Base-by-base conservation (phyloP, 1,284 basidiomycete species). In the Ceratobasidium sp. region DNA sequence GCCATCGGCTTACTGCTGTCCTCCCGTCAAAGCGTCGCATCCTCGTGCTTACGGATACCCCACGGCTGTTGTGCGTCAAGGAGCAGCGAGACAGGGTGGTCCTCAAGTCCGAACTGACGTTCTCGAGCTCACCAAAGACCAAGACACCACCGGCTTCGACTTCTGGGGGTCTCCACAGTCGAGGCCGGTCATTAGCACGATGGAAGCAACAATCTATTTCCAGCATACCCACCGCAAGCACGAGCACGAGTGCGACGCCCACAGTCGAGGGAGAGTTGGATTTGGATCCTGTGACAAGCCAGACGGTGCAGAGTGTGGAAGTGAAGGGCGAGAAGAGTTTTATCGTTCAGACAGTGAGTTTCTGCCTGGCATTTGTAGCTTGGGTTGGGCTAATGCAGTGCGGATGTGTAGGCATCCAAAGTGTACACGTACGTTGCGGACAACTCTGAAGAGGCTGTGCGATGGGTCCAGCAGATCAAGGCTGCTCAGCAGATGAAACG, bases 401-500 rank as follows among this genome's bases (percentile, higher is more conserved):
- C 24, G 59, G 31, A 7, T 14, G n/a, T 41, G 11, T 50, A 77
- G 76, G 24, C 33, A 9, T 57, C 63, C 19, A 76, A 77, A 54
- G 48, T 53, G 1, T 77, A 77, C 47, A 77, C 75, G 5, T 76
- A 71, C 54, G 62, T 75, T 27, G 75, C 75, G 17, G 76, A 77
- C 1, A 67, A 76, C 41, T 33, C 71, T 17, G 50, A 57, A 19
- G 54, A 67, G 24, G 72, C 76, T 1, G 29, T 33, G 0, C 51
- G 57, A 22, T 76, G 76, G 76, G 72, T 76, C 1, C 59, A 76
- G 50, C 73, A 77, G 57, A 77, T 77, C 47, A 74, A 75, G 66
- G 53, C 53, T 8, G 41, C 29, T 22, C 66, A 69, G 24, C 47
- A 67, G 24, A 36, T 54, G 17, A 48, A 69, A 24, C 66, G 51